These are phyloP conservation scores for Hanseniaspora clermontiae DNA, from an alignment of 805 yeast species.

Conservation along the genomic window DNA sequence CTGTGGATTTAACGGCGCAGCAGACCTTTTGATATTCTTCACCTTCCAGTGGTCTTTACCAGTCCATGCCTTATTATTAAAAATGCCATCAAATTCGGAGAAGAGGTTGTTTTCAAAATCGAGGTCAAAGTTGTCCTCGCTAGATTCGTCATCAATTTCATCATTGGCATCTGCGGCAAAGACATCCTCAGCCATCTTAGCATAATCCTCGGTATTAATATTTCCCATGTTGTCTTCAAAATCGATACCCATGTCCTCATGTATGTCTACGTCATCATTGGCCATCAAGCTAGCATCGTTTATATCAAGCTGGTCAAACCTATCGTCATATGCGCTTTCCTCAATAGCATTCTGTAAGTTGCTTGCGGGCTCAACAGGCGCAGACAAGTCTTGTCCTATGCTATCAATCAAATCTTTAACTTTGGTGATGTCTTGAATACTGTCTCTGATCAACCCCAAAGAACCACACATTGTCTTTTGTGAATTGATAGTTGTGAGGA, in stretches of 20 bases:
- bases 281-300: conserved; percentile 11
- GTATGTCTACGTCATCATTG: conserved; percentile 15
- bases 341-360: not conserved
- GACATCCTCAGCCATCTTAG: conserved; percentile 14
- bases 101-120: conserved; percentile 48
- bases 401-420: conserved; percentile 37
- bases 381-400: conserved; percentile 18
- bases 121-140: conserved; percentile 15
- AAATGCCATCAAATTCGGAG: conserved; percentile 67
- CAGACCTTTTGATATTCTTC: conserved; percentile 36
- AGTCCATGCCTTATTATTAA: conserved; percentile 58
- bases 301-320: conserved; percentile 21
- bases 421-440: conserved; percentile 41
- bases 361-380: conserved; percentile 22
- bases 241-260: conserved; percentile 20
- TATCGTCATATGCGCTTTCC: conserved; percentile 15
- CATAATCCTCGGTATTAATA: conserved; percentile 19
- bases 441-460: conserved; percentile 44
- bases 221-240: conserved; percentile 17
- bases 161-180: conserved; percentile 17
- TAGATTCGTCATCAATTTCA: conserved; percentile 19
- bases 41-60: conserved; percentile 93
- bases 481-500: not conserved
- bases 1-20: conserved; percentile 1
- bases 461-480: conserved; percentile 53